A percentile compares a stretch with the other conserved stretches of the same genome.
Evolutionary conservation across 352 stramenopile genomes (phyloP).

Genomic region (Bremia lactucae): DNA sequence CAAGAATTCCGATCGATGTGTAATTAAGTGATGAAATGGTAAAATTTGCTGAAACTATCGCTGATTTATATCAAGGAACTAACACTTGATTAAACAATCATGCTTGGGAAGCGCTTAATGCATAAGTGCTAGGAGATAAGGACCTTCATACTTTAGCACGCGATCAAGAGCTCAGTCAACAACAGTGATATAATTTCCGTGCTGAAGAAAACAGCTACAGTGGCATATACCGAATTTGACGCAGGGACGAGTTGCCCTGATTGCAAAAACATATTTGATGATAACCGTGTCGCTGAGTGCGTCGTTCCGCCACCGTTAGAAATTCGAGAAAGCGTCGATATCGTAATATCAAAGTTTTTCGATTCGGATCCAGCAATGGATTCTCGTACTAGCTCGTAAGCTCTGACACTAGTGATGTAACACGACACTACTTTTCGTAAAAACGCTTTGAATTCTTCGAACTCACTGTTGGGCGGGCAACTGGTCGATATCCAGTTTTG

Average conservation of each 20-base stretch:
- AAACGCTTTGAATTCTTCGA: constrained; percentile 36
- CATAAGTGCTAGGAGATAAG: constrained; percentile 12
- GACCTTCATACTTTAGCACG: constrained; percentile 21
- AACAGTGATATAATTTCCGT: constrained; percentile 25
- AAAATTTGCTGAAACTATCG: too few relatives aligned
- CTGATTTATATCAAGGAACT: constrained; percentile 31
- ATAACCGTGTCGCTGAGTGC: constrained; percentile 43
- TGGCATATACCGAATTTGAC: constrained; percentile 13
- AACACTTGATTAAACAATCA: constrained; percentile 25
- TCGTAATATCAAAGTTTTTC: constrained; percentile 39
- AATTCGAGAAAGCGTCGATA: constrained; percentile 52
- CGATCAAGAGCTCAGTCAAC: constrained; percentile 24
- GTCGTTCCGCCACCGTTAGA: constrained; percentile 41
- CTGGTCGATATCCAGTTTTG: constrained; percentile 64
- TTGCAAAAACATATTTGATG: constrained; percentile 67
- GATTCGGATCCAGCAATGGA: constrained; percentile 5
- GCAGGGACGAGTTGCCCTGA: constrained; percentile 22
- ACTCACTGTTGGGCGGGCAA: constrained; percentile 61
- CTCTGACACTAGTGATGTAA: constrained; percentile 41
- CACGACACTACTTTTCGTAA: constrained; percentile 65
- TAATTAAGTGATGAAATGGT: too few relatives aligned
- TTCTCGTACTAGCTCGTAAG: constrained; percentile 15
- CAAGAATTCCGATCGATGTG: too few relatives aligned
- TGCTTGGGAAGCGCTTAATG: constrained; percentile 16
- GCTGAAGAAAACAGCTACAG: constrained; percentile 10